These are phyloP conservation scores for Saturnispora dispora DNA, from an alignment of 805 yeast genomes.

Conservation along the genomic window DNA sequence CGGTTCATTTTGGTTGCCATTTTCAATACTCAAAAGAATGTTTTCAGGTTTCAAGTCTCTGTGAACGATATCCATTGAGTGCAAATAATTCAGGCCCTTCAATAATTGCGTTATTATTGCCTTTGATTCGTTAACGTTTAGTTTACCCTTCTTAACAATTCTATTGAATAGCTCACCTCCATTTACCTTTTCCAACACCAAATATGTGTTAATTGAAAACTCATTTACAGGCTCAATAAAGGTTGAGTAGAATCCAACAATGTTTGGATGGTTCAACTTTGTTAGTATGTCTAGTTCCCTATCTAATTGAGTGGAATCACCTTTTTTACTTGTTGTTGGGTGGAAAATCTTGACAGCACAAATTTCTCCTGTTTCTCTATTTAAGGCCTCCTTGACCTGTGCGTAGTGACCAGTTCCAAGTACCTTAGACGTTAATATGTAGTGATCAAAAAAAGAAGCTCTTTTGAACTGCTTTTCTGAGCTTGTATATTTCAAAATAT, in stretches of 20 bases:
- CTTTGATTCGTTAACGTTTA: conserved; percentile 54
- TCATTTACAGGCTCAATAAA: conserved; percentile 43
- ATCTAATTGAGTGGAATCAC: conserved; percentile 31
- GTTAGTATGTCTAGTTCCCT: conserved; percentile 61
- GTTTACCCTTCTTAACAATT: conserved; percentile 52
- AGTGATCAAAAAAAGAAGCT: conserved; percentile 46
- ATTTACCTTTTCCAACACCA: conserved; percentile 64
- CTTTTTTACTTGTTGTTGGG: conserved; percentile 28
- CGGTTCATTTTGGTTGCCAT: conserved; percentile 24
- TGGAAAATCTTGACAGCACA: conserved; percentile 69
- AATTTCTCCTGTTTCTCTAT: conserved; percentile 45
- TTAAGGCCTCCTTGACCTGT: conserved; percentile 61
- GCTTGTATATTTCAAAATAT: conserved; percentile 21
- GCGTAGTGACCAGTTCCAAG: conserved; percentile 78
- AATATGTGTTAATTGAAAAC: conserved; percentile 41
- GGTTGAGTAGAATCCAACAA: conserved; percentile 54
- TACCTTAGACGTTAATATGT: conserved; percentile 42
- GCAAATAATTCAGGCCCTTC: conserved; percentile 74
- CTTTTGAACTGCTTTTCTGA: conserved; percentile 12
- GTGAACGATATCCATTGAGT: conserved; percentile 86
- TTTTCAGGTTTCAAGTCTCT: conserved; percentile 94
- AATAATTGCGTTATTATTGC: conserved; percentile 44
- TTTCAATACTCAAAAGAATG: conserved; percentile 49
- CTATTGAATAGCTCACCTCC: conserved; percentile 72
- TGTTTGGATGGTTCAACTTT: conserved; percentile 60